Percentiles rank a stretch among this genome's conserved stretches.
Conservation (phyloP, 306 rosid species). For the Alnus rubra region DNA sequence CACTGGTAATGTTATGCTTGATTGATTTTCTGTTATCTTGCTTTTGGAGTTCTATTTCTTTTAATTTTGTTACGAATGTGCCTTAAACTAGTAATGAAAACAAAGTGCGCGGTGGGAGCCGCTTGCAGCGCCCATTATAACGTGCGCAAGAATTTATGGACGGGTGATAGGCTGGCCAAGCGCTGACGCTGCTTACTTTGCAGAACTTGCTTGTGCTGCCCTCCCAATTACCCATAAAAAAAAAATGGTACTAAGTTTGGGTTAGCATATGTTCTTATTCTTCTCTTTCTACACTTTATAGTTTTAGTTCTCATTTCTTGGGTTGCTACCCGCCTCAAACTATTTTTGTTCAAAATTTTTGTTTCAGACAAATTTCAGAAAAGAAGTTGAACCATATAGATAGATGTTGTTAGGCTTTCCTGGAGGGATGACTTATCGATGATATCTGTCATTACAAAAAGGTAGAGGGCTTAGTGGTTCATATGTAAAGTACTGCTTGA, state of each 20-base stretch:
- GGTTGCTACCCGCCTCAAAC: background rate
- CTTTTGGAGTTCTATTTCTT: background rate
- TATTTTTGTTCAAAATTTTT: background rate
- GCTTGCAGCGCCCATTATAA: slow-evolving; percentile 39
- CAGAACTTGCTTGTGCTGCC: slow-evolving; percentile 80
- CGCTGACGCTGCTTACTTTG: slow-evolving; percentile 86
- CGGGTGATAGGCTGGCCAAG: slow-evolving; percentile 76
- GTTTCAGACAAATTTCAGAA: background rate
- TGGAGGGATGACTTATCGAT: background rate
- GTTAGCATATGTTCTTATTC: background rate
- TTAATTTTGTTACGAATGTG: slow-evolving; percentile 15
- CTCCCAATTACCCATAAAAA: slow-evolving; percentile 41
- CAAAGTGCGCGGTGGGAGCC: slow-evolving; percentile 85
- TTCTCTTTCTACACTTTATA: background rate
- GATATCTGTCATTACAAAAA: background rate
- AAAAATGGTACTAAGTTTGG: too few species aligned
- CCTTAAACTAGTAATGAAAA: slow-evolving; percentile 98
- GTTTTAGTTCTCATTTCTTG: background rate
- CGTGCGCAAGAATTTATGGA: slow-evolving; percentile 71
- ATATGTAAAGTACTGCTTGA: background rate
- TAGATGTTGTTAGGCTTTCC: background rate
- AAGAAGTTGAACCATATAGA: background rate
- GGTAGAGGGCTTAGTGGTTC: background rate
- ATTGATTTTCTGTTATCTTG: background rate
- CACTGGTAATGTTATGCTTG: background rate